Conservation (phyloP, 345 rosid species). For the Clarkia xantiana region DNA sequence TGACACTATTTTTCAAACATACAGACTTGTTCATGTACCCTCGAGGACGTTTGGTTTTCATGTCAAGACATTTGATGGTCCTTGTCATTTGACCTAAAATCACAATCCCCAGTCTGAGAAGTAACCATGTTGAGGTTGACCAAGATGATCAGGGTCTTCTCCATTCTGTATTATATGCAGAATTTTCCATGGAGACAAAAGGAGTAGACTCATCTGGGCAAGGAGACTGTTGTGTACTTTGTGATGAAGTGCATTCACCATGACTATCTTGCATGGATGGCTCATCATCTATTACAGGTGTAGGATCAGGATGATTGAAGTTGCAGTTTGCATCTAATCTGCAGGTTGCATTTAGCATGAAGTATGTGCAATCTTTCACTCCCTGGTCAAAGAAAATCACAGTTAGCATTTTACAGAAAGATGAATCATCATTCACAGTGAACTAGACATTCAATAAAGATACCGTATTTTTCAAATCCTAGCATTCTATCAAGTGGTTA, state of each 20-base stretch:
- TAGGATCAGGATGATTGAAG: conserved; percentile 92
- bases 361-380: conserved; percentile 69
- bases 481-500: too few species aligned
- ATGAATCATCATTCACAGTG: neutral
- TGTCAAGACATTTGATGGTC: too few species aligned
- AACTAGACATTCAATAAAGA: too few species aligned
- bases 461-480: too few species aligned
- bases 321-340: conserved; percentile 70
- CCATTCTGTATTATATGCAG: conserved; percentile 15
- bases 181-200: conserved; percentile 39
- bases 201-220: conserved; percentile 33
- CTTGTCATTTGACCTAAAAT: too few species aligned
- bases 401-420: neutral
- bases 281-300: conserved; percentile 31
- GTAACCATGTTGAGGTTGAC: too few species aligned
- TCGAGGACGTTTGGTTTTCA: too few species aligned
- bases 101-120: too few species aligned
- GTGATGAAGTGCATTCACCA: conserved; percentile 41
- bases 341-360: conserved; percentile 93
- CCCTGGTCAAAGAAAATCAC: conserved; percentile 27
- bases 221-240: conserved; percentile 34
- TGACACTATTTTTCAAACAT: too few species aligned
- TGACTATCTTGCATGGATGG: conserved; percentile 31
- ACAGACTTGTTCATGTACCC: too few species aligned
- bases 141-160: too few species aligned